Percentiles rank a stretch among this genome's conserved stretches.
Evolutionary conservation across 2,329 filamentous ascomycete genomes (phyloP).

Genomic region (Madurella mycetomatis): DNA sequence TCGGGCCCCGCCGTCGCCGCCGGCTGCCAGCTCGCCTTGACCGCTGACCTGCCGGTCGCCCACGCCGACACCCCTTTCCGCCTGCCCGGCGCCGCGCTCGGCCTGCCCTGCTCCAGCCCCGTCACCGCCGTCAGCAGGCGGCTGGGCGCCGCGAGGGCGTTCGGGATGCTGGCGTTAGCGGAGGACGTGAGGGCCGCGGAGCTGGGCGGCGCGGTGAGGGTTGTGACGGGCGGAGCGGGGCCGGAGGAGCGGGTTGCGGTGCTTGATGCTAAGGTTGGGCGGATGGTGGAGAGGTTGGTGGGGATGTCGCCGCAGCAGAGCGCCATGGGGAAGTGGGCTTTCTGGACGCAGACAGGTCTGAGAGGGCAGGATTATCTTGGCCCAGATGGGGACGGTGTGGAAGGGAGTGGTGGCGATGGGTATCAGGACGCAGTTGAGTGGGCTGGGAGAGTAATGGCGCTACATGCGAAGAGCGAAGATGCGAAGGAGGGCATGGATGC

Average conservation of each 20-base stretch:
- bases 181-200: conserved; percentile 27
- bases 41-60: conserved; percentile 30
- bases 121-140: conserved; percentile 27
- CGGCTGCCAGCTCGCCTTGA: conserved; percentile 32
- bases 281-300: conserved; percentile 26
- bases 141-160: conserved; percentile 25
- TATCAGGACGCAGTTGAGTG: conserved; percentile 28
- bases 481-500: conserved; percentile 29
- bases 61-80: conserved; percentile 21
- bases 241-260: conserved; percentile 23
- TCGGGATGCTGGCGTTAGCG: conserved; percentile 30
- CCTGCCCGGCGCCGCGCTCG: conserved; percentile 30
- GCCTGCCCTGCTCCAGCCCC: conserved; percentile 32
- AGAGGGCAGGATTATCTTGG: conserved; percentile 4
- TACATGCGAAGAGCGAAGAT: conserved; percentile 29
- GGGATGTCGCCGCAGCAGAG: conserved; percentile 28
- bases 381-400: neutral
- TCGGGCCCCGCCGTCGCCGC: conserved; percentile 32
- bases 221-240: conserved; percentile 24
- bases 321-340: conserved; percentile 35
- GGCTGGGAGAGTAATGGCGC: conserved; percentile 29
- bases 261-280: conserved; percentile 8
- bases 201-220: conserved; percentile 26
- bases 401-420: conserved; percentile 22
- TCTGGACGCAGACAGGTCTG: conserved; percentile 31